Evolutionary conservation across 352 stramenopile species (phyloP), one percentile per base, ranked within the genome.

Genomic region (Phytophthora kernoviae): DNA sequence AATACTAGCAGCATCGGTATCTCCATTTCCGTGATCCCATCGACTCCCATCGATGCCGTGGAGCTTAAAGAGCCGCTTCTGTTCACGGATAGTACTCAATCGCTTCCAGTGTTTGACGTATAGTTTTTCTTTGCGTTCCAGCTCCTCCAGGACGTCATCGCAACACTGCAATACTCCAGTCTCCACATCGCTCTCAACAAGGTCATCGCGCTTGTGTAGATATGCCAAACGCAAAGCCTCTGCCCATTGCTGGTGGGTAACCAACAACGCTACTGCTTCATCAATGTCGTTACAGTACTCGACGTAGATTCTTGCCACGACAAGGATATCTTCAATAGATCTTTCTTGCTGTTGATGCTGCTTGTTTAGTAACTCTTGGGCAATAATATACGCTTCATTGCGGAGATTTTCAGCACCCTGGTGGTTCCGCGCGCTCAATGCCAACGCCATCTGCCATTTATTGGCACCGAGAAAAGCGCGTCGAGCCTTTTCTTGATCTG

Each of bases 151-250:
- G 0, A 91, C 36, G 1, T 82, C 74, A 7, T 87, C 68, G 15
- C 56, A 62, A 14, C 54, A 47, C 24, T 83, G 71, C 5, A 83
- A 42, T 26, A 91, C 78, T 22, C 70, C 77, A 15, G 75, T 68
- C 62, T 90, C 80, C 6, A 93, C 63, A 44, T 93, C 84, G n/a
- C 77, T 93, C 51, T 90, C 78, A 4, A 93, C 55, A 26, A 93
- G 43, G 48, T 93, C 84, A 0, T 49, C 47, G 8, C 84, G 81
- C 11, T 74, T 58, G 59, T 91, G 75, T 14, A 90, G 51, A 41
- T 77, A 73, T 27, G 79, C 80, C 43, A 89, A 26, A 18, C 84
- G 84, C 43, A 90, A 58, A 10, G 68, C 73, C 47, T 91, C 81
- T 22, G 57, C 40, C 76, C 83, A 93, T 34, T 84, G 68, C 24